Percentiles rank a stretch among this genome's conserved stretches.
Evolutionary conservation across 2,329 filamentous ascomycete species (phyloP).

Genomic region (Penicillium hordei): DNA sequence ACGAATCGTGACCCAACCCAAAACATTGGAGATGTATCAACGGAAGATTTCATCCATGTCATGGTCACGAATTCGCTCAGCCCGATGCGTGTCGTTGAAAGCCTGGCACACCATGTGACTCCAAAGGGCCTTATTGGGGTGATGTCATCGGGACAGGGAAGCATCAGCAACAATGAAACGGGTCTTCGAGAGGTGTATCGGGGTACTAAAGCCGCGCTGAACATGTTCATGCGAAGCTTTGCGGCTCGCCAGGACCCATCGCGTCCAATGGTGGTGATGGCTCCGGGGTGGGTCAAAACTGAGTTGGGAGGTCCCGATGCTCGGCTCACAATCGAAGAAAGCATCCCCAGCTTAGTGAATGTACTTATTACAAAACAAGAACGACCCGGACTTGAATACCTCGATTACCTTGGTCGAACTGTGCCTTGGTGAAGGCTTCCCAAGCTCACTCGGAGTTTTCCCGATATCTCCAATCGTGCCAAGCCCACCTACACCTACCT

Average conservation of each 20-base stretch:
- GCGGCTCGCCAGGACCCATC: not conserved
- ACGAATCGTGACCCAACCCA: conserved; percentile 1
- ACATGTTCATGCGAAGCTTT: conserved; percentile 6
- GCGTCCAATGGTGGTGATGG: not conserved
- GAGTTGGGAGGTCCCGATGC: conserved; percentile 2
- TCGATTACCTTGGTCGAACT: not conserved
- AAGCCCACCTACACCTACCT: not conserved
- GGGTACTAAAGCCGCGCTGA: not conserved
- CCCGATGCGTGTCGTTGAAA: conserved; percentile 4
- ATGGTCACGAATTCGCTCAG: conserved; percentile 6
- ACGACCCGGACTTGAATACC: not conserved
- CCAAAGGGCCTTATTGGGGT: not conserved
- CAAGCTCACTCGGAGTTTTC: not conserved
- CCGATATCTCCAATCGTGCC: not conserved
- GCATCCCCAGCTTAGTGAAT: not conserved
- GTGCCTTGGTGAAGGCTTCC: not conserved
- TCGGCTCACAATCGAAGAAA: conserved; percentile 3
- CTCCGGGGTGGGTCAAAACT: conserved; percentile 3
- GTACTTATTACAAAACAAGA: not conserved
- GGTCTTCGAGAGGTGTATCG: conserved; percentile 3
- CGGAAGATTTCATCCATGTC: conserved; percentile 3
- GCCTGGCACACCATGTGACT: not conserved
- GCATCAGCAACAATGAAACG: conserved; percentile 4
- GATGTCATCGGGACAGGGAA: conserved; percentile 6
- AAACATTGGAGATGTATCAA: conserved; percentile 2